phyloP scores from a whole-genome alignment of 73 alveolate species.

The Tetrahymena elliotti region DNA sequence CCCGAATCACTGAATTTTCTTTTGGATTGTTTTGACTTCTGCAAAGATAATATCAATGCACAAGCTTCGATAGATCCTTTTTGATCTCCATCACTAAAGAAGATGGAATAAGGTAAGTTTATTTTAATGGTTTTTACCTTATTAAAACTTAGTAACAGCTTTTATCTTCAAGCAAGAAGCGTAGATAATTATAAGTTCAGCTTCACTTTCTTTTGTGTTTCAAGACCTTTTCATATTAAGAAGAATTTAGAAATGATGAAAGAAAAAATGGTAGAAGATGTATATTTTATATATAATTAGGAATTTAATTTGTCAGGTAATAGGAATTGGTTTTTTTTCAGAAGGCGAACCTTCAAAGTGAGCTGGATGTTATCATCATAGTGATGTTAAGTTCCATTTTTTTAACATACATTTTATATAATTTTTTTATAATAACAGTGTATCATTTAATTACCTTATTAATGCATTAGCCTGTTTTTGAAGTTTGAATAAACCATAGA shows the following conservation, averaged over 20 bases:
- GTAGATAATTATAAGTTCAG: neutral
- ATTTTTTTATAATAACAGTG: too few relatives aligned
- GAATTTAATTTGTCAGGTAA: neutral
- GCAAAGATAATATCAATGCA: neutral
- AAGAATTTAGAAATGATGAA: neutral
- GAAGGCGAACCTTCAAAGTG: slow-evolving; percentile 1
- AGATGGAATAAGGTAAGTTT: neutral
- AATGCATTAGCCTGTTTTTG: neutral
- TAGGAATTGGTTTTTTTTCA: neutral
- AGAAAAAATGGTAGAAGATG: neutral
- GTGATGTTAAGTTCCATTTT: neutral
- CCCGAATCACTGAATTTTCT: neutral
- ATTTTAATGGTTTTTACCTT: neutral
- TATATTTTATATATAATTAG: neutral
- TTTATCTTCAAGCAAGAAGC: neutral
- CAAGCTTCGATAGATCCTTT: neutral
- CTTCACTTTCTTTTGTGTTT: neutral
- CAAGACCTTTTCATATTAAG: neutral
- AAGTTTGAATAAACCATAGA: neutral
- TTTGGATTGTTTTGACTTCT: neutral
- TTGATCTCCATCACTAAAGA: neutral
- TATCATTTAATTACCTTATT: neutral
- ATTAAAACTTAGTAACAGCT: neutral
- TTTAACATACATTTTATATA: neutral
- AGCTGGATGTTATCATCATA: neutral